Percentiles rank a stretch among this genome's conserved stretches.
These are phyloP conservation scores for Trichothecium roseum DNA, from an alignment of 2,329 filamentous ascomycete genomes.

Conservation along the genomic window DNA sequence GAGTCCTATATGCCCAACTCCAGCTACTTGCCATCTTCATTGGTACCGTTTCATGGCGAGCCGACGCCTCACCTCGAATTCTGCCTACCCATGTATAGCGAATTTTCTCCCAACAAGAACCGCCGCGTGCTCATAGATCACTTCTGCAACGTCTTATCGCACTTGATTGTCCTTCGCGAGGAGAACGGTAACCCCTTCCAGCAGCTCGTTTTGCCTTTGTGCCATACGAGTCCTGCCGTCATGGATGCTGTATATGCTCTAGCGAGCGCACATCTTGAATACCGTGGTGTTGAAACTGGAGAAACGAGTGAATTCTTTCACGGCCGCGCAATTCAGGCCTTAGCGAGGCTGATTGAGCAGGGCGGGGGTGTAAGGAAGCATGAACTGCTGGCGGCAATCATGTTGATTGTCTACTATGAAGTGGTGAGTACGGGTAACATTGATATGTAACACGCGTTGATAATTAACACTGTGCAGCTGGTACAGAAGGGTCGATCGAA, in stretches of 20 bases:
- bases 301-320: slow-evolving; percentile 51
- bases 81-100: slow-evolving; percentile 39
- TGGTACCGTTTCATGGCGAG: slow-evolving; percentile 10
- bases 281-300: slow-evolving; percentile 38
- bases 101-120: slow-evolving; percentile 44
- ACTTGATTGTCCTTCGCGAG: slow-evolving; percentile 55
- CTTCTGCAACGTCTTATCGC: slow-evolving; percentile 53
- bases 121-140: slow-evolving; percentile 48
- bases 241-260: slow-evolving; percentile 80
- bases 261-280: slow-evolving; percentile 74
- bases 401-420: slow-evolving; percentile 54
- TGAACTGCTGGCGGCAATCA: slow-evolving; percentile 50
- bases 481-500: slow-evolving; percentile 49
- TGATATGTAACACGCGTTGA: not conserved
- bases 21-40: slow-evolving; percentile 9
- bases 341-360: slow-evolving; percentile 45
- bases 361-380: slow-evolving; percentile 39
- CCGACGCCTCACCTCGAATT: slow-evolving; percentile 35
- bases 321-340: slow-evolving; percentile 46
- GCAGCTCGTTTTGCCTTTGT: slow-evolving; percentile 51
- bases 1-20: slow-evolving; percentile 8
- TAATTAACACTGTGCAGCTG: slow-evolving; percentile 30
- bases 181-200: slow-evolving; percentile 54
- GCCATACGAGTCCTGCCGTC: slow-evolving; percentile 45
- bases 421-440: slow-evolving; percentile 34